phyloP scores from a whole-genome alignment of 257 asterid species.

The Ballota nigra region DNA sequence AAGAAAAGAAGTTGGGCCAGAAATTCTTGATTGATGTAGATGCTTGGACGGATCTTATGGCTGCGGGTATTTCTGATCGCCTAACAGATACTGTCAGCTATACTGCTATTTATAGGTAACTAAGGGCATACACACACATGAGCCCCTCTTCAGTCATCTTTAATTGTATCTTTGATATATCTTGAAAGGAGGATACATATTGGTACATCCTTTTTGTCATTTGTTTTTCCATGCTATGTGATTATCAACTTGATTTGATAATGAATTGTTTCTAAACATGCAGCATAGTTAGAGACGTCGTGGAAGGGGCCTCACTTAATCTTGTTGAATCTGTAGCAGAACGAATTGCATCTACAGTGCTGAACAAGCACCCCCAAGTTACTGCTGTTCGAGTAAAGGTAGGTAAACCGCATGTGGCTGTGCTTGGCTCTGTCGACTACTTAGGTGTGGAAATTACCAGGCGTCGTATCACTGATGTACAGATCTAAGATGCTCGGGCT shows the following conservation, averaged over 20 bases:
- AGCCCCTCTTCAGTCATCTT: background rate
- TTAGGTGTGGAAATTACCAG: slow-evolving; percentile 80
- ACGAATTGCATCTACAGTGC: slow-evolving; percentile 50
- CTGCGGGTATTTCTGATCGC: slow-evolving; percentile 71
- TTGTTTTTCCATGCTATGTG: background rate
- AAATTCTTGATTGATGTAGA: slow-evolving; percentile 83
- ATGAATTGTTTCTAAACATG: slow-evolving; percentile 7
- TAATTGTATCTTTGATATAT: background rate
- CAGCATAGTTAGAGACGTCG: slow-evolving; percentile 69
- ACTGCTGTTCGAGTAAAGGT: slow-evolving; percentile 69
- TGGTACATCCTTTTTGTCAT: background rate
- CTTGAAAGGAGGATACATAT: too few species aligned
- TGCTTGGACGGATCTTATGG: slow-evolving; percentile 87
- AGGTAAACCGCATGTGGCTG: slow-evolving; percentile 91
- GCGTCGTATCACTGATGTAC: slow-evolving; percentile 24
- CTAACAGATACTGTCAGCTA: slow-evolving; percentile 79
- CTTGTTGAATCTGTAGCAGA: slow-evolving; percentile 87
- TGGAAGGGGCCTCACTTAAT: slow-evolving; percentile 67
- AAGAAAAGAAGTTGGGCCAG: slow-evolving; percentile 82
- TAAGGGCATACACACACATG: background rate
- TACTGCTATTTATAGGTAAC: slow-evolving; percentile 70
- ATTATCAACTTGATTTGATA: background rate
- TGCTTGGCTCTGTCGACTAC: slow-evolving; percentile 71
- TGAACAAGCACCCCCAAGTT: slow-evolving; percentile 47
- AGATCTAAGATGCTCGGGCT: slow-evolving; percentile 17